These are phyloP conservation scores for Draba incana DNA, from an alignment of 345 rosid species.

Conservation along the genomic window DNA sequence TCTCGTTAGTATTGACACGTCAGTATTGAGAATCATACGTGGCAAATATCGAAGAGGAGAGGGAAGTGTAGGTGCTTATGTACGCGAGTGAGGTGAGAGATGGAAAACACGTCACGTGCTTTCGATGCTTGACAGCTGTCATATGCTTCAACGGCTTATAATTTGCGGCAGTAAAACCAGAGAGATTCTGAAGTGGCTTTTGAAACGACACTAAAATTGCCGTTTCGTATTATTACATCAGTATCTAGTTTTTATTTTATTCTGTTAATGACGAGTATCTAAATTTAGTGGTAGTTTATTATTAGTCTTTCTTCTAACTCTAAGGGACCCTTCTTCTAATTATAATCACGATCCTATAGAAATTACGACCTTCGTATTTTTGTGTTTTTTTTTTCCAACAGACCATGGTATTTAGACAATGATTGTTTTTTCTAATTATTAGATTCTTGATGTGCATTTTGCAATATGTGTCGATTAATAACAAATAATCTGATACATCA, in stretches of 20 bases:
- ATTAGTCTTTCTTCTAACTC: not conserved
- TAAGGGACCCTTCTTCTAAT: too few relatives aligned
- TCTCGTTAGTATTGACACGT: not conserved
- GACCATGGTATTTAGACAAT: too few relatives aligned
- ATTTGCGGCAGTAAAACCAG: conserved; percentile 3
- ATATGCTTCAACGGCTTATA: conserved; percentile 14
- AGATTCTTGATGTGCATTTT: too few relatives aligned
- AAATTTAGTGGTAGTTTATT: conserved; percentile 1
- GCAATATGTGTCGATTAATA: too few relatives aligned
- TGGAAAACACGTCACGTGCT: conserved; percentile 19
- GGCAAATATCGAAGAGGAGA: not conserved
- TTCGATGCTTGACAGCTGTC: conserved; percentile 34
- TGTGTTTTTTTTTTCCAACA: too few relatives aligned
- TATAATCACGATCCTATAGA: too few relatives aligned
- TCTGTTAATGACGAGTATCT: not conserved
- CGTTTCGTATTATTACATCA: conserved; percentile 10
- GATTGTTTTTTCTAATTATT: too few relatives aligned
- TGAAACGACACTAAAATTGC: conserved; percentile 2
- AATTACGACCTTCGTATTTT: too few relatives aligned
- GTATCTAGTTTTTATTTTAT: not conserved
- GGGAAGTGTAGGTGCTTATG: not conserved
- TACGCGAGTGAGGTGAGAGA: not conserved
- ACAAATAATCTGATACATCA: too few relatives aligned
- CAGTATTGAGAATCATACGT: not conserved
- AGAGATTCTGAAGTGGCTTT: not conserved